phyloP scores from a whole-genome alignment of 176 grass and related monocot genomes.

The Musa acuminata region DNA sequence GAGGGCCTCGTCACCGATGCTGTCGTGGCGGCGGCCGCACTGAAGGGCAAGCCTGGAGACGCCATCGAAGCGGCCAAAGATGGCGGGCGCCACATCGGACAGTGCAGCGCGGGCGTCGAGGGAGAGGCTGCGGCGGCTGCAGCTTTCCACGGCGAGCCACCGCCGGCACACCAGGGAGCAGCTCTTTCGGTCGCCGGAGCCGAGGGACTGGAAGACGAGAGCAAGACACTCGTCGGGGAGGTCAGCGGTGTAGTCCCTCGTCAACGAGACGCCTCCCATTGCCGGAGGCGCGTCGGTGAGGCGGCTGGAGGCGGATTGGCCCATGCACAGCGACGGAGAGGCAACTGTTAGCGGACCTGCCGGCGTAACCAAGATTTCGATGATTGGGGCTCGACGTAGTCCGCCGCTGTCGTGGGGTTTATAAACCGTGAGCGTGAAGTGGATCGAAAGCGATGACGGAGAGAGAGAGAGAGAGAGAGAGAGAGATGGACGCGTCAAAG shows the following conservation, averaged over 20 bases:
- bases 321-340: neutral
- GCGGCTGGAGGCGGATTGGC: conserved; percentile 13
- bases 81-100: neutral
- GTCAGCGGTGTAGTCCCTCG: conserved; percentile 58
- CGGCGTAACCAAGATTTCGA: neutral
- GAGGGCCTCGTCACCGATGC: conserved; percentile 48
- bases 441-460: neutral
- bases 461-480: too few species aligned
- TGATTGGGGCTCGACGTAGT: neutral
- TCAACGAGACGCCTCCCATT: neutral
- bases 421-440: neutral
- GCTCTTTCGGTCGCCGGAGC: conserved; percentile 45
- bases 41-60: conserved; percentile 62
- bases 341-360: too few species aligned
- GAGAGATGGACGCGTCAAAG: neutral
- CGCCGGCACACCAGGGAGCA: conserved; percentile 64
- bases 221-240: conserved; percentile 79
- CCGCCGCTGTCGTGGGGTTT: neutral
- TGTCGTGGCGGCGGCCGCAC: conserved; percentile 51
- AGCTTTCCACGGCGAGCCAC: conserved; percentile 57
- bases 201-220: conserved; percentile 57
- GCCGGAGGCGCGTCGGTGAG: neutral
- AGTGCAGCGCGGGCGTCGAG: conserved; percentile 37
- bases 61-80: conserved; percentile 43
- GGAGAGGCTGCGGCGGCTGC: conserved; percentile 4